phyloP scores from a whole-genome alignment of 2,329 filamentous ascomycete species.

The Aspergillus unguis region DNA sequence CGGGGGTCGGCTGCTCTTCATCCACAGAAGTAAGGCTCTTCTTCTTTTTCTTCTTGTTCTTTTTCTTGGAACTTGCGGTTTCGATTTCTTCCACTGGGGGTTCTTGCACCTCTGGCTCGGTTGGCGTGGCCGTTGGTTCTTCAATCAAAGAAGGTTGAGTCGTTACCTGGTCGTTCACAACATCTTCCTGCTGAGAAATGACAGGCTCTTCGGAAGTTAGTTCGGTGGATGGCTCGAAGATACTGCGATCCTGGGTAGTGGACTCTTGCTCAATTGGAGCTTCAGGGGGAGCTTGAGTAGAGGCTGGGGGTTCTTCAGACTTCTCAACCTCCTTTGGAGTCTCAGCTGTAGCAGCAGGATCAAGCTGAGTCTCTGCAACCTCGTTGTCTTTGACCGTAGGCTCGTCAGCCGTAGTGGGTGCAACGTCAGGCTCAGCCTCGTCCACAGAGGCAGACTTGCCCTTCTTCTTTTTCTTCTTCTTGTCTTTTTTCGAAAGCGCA shows the following conservation, averaged over 20 bases:
- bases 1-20: not conserved
- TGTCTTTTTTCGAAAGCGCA: constrained; percentile 24
- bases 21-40: constrained; percentile 13
- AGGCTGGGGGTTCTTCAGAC: not conserved
- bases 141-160: not conserved
- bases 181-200: not conserved
- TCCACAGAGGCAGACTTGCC: constrained; percentile 17
- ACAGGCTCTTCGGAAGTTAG: not conserved
- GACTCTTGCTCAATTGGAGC: not conserved
- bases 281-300: constrained; percentile 1
- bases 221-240: not conserved
- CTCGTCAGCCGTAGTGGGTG: constrained; percentile 1
- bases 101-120: not conserved
- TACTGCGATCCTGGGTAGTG: not conserved
- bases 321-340: not conserved
- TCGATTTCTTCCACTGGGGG: constrained; percentile 10
- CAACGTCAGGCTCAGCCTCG: constrained; percentile 1
- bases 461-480: constrained; percentile 32
- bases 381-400: not conserved
- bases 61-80: constrained; percentile 28
- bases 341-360: not conserved
- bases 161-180: not conserved
- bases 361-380: not conserved
- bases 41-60: constrained; percentile 41
- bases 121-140: not conserved